These are phyloP conservation scores for Colletotrichum tanaceti DNA, from an alignment of 2,329 filamentous ascomycete species.

Conservation along the genomic window DNA sequence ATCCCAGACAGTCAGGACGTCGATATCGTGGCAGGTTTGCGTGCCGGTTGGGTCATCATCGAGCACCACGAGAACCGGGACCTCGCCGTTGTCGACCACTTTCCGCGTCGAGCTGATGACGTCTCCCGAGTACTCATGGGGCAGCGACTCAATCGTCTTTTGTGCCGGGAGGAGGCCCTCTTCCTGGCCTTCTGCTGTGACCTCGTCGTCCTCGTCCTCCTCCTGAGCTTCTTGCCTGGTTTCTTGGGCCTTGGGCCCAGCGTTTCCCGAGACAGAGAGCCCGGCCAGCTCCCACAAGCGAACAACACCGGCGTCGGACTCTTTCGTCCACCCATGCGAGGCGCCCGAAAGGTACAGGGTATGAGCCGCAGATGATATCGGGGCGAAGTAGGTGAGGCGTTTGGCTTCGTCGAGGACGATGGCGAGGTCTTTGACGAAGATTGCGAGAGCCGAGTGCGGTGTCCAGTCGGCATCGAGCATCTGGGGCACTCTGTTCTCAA, in stretches of 20 bases:
- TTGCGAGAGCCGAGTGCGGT: constrained; percentile 50
- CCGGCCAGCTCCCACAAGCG: constrained; percentile 53
- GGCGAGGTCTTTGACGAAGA: constrained; percentile 52
- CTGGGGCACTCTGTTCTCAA: constrained; percentile 51
- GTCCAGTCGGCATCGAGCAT: constrained; percentile 53
- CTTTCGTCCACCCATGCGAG: constrained; percentile 47
- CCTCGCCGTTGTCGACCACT: constrained; percentile 41
- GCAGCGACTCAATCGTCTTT: constrained; percentile 43
- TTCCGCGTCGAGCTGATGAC: constrained; percentile 42
- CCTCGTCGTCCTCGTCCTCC: neutral
- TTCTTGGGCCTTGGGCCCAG: constrained; percentile 18
- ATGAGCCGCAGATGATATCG: constrained; percentile 48
- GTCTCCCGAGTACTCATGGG: constrained; percentile 42
- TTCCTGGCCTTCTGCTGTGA: constrained; percentile 16
- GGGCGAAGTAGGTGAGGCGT: constrained; percentile 46
- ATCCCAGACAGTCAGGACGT: constrained; percentile 67
- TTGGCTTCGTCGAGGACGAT: constrained; percentile 49
- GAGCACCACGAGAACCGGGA: constrained; percentile 51
- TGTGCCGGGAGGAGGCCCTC: constrained; percentile 41
- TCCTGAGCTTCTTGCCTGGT: neutral
- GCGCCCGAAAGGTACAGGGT: constrained; percentile 50
- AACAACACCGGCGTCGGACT: constrained; percentile 51
- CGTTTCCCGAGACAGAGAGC: constrained; percentile 42
- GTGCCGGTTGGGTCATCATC: constrained; percentile 71
- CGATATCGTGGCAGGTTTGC: constrained; percentile 69